Evolutionary conservation across 1,139 yeast species (phyloP).

Genomic region (Oligophagozyma castellii): DNA sequence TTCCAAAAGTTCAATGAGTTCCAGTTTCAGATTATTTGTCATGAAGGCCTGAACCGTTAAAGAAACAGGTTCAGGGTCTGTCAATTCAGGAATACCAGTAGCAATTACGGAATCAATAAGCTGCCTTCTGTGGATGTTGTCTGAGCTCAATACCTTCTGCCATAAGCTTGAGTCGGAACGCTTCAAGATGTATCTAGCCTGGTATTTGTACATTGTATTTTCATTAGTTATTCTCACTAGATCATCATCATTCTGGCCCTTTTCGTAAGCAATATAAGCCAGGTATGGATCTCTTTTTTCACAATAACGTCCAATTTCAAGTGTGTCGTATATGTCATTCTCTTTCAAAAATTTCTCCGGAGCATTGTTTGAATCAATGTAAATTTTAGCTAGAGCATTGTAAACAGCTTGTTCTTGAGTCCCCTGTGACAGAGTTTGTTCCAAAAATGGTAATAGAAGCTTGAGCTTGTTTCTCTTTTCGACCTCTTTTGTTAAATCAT

Average conservation of each 20-base stretch:
- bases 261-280: constrained; percentile 93
- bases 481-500: constrained; percentile 80
- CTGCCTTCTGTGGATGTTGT: constrained; percentile 78
- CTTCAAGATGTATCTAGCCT: constrained; percentile 82
- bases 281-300: constrained; percentile 97
- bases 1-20: constrained; percentile 85
- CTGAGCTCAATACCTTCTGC: constrained; percentile 62
- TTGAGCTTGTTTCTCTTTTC: constrained; percentile 93
- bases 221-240: constrained; percentile 86
- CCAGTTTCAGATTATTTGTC: constrained; percentile 88
- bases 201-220: constrained; percentile 95
- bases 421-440: constrained; percentile 78
- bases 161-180: constrained; percentile 78
- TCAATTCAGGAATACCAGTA: constrained; percentile 91
- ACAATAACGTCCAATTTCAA: constrained; percentile 94
- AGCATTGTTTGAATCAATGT: constrained; percentile 92
- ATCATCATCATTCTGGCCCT: constrained; percentile 86
- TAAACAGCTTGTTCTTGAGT: constrained; percentile 81
- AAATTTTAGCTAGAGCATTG: constrained; percentile 93
- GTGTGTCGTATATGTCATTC: constrained; percentile 76
- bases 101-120: constrained; percentile 89
- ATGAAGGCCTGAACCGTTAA: constrained; percentile 93
- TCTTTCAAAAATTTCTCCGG: constrained; percentile 95
- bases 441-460: constrained; percentile 82
- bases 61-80: constrained; percentile 91